phyloP scores from a whole-genome alignment of 371 early-diverging fungal species.

The Smittium culicis region DNA sequence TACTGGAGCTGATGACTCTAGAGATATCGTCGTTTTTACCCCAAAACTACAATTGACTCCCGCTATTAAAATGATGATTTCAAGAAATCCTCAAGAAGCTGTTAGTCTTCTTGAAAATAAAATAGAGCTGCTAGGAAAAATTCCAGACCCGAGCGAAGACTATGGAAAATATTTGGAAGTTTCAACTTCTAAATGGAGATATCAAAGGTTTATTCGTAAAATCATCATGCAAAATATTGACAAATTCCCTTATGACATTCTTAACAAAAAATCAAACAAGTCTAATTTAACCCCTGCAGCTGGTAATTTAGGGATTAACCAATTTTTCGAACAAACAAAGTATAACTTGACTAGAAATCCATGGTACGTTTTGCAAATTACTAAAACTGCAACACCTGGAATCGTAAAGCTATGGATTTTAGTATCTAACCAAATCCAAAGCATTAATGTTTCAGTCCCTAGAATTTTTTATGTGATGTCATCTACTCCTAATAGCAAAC shows the following conservation, averaged over 20 bases:
- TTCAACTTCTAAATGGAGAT: constrained; percentile 4
- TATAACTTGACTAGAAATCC: constrained; percentile 26
- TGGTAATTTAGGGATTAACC: constrained; percentile 11
- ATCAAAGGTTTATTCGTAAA: background rate
- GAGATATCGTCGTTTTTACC: constrained; percentile 11
- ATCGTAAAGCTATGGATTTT: constrained; percentile 72
- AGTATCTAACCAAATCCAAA: constrained; percentile 49
- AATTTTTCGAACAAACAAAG: constrained; percentile 22
- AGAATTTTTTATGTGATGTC: constrained; percentile 76
- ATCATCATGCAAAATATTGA: constrained; percentile 1
- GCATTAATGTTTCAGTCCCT: constrained; percentile 59
- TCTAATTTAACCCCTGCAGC: background rate
- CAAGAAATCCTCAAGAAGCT: constrained; percentile 7
- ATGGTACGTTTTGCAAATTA: constrained; percentile 79
- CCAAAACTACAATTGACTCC: constrained; percentile 9
- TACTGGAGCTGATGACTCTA: constrained; percentile 14
- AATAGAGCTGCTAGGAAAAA: background rate
- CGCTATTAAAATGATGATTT: constrained; percentile 9
- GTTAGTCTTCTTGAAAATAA: background rate
- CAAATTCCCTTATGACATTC: background rate
- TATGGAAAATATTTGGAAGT: background rate
- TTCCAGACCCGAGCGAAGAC: constrained; percentile 1
- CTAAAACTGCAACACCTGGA: constrained; percentile 57
- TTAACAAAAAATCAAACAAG: background rate
- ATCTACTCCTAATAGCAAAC: constrained; percentile 38